phyloP scores from a whole-genome alignment of 352 stramenopile species.

The Globisporangium acanthophoron region DNA sequence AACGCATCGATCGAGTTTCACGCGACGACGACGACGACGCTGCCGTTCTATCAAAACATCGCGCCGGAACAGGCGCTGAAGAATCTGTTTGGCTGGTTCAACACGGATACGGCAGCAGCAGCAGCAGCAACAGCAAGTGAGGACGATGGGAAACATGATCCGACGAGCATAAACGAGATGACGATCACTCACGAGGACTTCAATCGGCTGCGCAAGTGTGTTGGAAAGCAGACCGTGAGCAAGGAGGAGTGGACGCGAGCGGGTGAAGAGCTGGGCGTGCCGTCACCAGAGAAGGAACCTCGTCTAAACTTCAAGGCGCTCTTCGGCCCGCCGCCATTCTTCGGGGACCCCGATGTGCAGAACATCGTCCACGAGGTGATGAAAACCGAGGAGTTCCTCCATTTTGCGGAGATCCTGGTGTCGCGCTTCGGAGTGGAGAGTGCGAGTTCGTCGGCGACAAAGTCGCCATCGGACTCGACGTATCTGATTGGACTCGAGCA shows the following conservation, averaged over 20 bases:
- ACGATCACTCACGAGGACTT: conserved; percentile 22
- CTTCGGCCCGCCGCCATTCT: conserved; percentile 51
- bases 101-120: not conserved
- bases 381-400: conserved; percentile 31
- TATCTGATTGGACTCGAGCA: conserved; percentile 31
- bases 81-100: conserved; percentile 40
- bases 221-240: conserved; percentile 22
- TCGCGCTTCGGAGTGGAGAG: conserved; percentile 25
- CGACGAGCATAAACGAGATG: conserved; percentile 2
- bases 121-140: not conserved
- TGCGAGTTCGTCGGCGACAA: not conserved
- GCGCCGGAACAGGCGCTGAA: conserved; percentile 32
- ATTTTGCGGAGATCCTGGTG: conserved; percentile 37
- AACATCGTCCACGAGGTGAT: conserved; percentile 38
- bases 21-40: conserved; percentile 31
- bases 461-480: not conserved
- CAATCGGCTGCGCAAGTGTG: conserved; percentile 31
- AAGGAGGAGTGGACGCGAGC: conserved; percentile 31
- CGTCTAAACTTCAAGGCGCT: conserved; percentile 46
- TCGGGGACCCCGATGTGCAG: conserved; percentile 34
- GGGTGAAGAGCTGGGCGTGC: conserved; percentile 30
- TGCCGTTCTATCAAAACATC: conserved; percentile 55
- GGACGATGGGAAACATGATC: not conserved
- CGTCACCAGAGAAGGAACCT: conserved; percentile 13
- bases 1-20: conserved; percentile 8